These are phyloP conservation scores for Phytophthora syringae DNA, from an alignment of 352 stramenopile species.

Conservation along the genomic window DNA sequence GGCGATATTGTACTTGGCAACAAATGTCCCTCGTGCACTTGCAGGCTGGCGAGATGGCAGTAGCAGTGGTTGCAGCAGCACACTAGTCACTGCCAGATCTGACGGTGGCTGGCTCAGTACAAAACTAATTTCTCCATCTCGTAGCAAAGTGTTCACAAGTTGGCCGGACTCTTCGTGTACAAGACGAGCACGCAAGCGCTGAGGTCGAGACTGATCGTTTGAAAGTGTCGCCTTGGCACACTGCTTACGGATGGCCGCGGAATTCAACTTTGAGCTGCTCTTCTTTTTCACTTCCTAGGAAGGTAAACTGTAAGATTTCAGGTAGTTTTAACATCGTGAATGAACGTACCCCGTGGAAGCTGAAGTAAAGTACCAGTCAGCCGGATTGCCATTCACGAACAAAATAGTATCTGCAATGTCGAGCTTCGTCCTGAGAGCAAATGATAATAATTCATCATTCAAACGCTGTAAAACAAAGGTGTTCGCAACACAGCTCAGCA, in stretches of 20 bases:
- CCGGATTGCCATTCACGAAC: slow-evolving; percentile 45
- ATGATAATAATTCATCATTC: background rate
- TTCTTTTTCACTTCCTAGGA: slow-evolving; percentile 62
- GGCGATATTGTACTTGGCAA: slow-evolving; percentile 61
- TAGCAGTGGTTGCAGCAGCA: slow-evolving; percentile 61
- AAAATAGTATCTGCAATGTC: slow-evolving; percentile 69
- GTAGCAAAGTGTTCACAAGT: slow-evolving; percentile 48
- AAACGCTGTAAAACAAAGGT: slow-evolving; percentile 3
- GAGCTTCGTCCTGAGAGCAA: slow-evolving; percentile 46
- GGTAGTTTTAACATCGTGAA: background rate
- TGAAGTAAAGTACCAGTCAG: slow-evolving; percentile 73
- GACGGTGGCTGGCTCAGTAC: slow-evolving; percentile 55
- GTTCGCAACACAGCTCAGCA: too few species aligned
- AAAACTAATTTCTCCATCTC: slow-evolving; percentile 63
- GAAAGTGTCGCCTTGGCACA: slow-evolving; percentile 43
- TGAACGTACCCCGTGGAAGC: slow-evolving; percentile 49
- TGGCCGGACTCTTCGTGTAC: slow-evolving; percentile 52
- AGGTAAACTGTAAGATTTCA: background rate
- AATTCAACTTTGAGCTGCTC: slow-evolving; percentile 26
- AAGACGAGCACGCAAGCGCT: slow-evolving; percentile 12
- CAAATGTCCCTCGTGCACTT: slow-evolving; percentile 48
- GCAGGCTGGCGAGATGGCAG: slow-evolving; percentile 32
- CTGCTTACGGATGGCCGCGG: slow-evolving; percentile 27
- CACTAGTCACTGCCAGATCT: slow-evolving; percentile 46
- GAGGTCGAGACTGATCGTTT: slow-evolving; percentile 16